Conservation (phyloP, 2,329 filamentous ascomycete species). For the Spiromastix sp. region DNA sequence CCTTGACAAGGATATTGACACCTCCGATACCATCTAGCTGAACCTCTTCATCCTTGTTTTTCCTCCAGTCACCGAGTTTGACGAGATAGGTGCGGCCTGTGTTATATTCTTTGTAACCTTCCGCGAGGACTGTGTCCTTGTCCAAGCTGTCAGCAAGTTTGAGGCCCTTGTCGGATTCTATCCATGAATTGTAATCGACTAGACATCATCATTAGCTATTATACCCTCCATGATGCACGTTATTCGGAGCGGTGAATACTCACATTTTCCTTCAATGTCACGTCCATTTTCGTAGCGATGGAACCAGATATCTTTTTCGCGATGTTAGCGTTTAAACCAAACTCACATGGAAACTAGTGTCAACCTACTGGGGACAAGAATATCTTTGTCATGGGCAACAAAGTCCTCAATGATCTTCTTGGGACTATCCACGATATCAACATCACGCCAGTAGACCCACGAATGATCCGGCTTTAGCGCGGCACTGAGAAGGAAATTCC, state of each 20-base stretch:
- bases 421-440: constrained; percentile 89
- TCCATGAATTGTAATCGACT: constrained; percentile 99
- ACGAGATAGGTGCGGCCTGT: constrained; percentile 88
- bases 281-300: constrained; percentile 70
- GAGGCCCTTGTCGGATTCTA: constrained; percentile 78
- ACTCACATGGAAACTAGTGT: constrained; percentile 14
- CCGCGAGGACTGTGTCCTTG: constrained; percentile 75
- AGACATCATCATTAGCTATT: constrained; percentile 9
- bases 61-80: constrained; percentile 79
- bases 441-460: constrained; percentile 98
- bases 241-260: constrained; percentile 29
- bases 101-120: constrained; percentile 90
- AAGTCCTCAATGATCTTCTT: constrained; percentile 87
- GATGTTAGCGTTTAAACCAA: constrained; percentile 8
- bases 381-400: constrained; percentile 82
- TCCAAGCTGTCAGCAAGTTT: constrained; percentile 62
- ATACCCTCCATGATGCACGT: no score
- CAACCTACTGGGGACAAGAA: constrained; percentile 83
- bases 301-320: constrained; percentile 77
- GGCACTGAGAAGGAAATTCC: constrained; percentile 80
- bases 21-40: constrained; percentile 92
- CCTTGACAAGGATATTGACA: constrained; percentile 95
- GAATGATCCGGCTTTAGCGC: constrained; percentile 88
- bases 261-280: constrained; percentile 93
- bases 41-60: constrained; percentile 86